Percentiles rank a stretch among this genome's conserved stretches.
Conservation (phyloP, 768 basidiomycete genomes). For the Mycena vulgaris region DNA sequence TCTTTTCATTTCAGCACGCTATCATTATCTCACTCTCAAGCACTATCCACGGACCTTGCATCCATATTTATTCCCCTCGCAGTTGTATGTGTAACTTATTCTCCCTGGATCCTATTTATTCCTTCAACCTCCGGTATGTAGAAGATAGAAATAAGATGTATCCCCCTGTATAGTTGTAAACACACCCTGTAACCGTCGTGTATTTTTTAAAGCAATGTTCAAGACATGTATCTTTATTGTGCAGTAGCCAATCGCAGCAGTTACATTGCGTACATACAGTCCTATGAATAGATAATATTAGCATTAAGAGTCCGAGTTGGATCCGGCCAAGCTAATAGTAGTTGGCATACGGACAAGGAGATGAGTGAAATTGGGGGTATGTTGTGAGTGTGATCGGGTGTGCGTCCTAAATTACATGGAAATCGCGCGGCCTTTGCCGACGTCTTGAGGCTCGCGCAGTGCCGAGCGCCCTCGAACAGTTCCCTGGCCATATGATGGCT, state of each 20-base stretch:
- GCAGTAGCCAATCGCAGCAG: neutral
- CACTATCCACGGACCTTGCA: slow-evolving; percentile 25
- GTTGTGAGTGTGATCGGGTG: slow-evolving; percentile 11
- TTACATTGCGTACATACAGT: neutral
- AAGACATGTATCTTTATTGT: neutral
- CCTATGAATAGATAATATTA: slow-evolving; percentile 19
- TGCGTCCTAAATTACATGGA: slow-evolving; percentile 72
- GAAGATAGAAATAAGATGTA: slow-evolving; percentile 30
- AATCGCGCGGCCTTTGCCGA: slow-evolving; percentile 85
- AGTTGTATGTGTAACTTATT: slow-evolving; percentile 16
- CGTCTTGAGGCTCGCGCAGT: slow-evolving; percentile 72
- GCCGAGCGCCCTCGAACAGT: slow-evolving; percentile 76
- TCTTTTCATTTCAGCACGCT: slow-evolving; percentile 5
- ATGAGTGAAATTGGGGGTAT: slow-evolving; percentile 28
- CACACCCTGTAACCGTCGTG: slow-evolving; percentile 15
- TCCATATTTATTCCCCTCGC: slow-evolving; percentile 30
- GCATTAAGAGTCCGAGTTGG: slow-evolving; percentile 31
- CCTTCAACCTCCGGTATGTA: neutral
- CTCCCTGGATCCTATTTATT: slow-evolving; percentile 27
- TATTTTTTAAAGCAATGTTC: slow-evolving; percentile 8
- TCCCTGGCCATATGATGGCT: slow-evolving; percentile 50
- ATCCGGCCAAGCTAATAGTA: neutral
- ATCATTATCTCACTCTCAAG: slow-evolving; percentile 22
- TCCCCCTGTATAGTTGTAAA: slow-evolving; percentile 7
- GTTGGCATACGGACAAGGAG: slow-evolving; percentile 11